phyloP scores from a whole-genome alignment of 768 basidiomycete species.

The Xerocomus potaroensis region DNA sequence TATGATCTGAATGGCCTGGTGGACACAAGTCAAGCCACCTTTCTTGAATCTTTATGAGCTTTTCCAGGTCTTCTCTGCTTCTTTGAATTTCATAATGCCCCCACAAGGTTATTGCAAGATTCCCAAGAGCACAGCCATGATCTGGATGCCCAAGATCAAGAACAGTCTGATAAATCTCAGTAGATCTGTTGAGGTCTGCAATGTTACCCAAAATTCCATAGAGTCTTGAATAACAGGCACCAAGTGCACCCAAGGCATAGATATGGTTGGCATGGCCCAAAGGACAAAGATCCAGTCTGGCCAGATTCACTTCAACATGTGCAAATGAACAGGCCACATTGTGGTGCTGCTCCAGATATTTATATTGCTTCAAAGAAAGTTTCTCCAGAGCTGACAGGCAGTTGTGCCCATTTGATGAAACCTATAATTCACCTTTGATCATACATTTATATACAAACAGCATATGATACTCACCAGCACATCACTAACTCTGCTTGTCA shows the following conservation, averaged over 20 bases:
- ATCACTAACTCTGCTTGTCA: background rate
- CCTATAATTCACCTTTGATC: background rate
- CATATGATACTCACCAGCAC: background rate
- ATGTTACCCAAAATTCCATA: background rate
- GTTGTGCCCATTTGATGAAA: background rate
- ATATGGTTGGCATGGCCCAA: background rate
- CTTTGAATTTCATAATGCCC: background rate
- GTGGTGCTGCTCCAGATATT: background rate
- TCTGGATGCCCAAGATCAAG: background rate
- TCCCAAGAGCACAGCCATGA: background rate
- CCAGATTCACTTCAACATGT: background rate
- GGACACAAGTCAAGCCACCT: background rate
- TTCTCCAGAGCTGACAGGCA: background rate
- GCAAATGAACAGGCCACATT: background rate
- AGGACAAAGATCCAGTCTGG: background rate
- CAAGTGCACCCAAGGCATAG: background rate
- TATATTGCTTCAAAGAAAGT: background rate
- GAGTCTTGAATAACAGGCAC: too few relatives aligned
- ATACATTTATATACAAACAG: background rate
- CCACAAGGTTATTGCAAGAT: background rate
- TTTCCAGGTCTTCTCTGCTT: background rate
- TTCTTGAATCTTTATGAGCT: background rate
- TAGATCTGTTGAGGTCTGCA: background rate
- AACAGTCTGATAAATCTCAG: background rate
- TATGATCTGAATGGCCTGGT: background rate